A percentile compares a stretch with the other conserved stretches of the same genome.
Evolutionary conservation across 2,329 filamentous ascomycete species (phyloP).

Genomic region (Sarocladium strictum): DNA sequence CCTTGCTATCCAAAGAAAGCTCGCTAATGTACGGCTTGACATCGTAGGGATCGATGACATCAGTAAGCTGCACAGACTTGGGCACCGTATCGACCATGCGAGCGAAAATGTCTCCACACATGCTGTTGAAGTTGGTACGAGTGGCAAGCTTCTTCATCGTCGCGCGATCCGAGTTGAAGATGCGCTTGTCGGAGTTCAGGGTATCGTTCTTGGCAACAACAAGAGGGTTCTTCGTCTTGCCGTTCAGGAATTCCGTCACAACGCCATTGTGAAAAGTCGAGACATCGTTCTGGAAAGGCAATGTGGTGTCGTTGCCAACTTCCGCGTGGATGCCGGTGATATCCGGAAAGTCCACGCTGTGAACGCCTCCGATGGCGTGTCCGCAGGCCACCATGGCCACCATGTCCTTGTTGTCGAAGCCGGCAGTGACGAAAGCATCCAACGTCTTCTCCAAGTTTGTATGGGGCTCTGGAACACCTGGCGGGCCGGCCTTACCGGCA

Average conservation of each 20-base stretch:
- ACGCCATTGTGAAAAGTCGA: conserved; percentile 34
- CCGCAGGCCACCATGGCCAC: conserved; percentile 28
- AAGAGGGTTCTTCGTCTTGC: conserved; percentile 34
- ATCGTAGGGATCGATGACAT: conserved; percentile 21
- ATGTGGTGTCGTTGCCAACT: conserved; percentile 28
- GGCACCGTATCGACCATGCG: conserved; percentile 29
- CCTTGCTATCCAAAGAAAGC: conserved; percentile 19
- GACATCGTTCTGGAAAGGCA: conserved; percentile 25
- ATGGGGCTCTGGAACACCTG: conserved; percentile 24
- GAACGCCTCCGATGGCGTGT: conserved; percentile 34
- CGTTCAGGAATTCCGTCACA: conserved; percentile 34
- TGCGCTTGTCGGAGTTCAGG: conserved; percentile 32
- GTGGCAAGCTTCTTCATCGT: conserved; percentile 33
- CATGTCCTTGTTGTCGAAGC: conserved; percentile 26
- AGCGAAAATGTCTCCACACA: conserved; percentile 21
- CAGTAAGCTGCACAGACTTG: conserved; percentile 19
- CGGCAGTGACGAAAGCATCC: conserved; percentile 20
- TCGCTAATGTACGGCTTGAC: conserved; percentile 23
- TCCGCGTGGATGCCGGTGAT: conserved; percentile 17
- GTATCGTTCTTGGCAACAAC: conserved; percentile 30
- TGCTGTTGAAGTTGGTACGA: conserved; percentile 27
- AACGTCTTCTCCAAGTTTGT: conserved; percentile 19
- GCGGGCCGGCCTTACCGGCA: conserved; percentile 20
- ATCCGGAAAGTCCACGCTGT: conserved; percentile 34
- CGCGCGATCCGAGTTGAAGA: conserved; percentile 34